These are phyloP conservation scores for Beauveria bassiana DNA, from an alignment of 2,329 filamentous ascomycete genomes.

Conservation along the genomic window DNA sequence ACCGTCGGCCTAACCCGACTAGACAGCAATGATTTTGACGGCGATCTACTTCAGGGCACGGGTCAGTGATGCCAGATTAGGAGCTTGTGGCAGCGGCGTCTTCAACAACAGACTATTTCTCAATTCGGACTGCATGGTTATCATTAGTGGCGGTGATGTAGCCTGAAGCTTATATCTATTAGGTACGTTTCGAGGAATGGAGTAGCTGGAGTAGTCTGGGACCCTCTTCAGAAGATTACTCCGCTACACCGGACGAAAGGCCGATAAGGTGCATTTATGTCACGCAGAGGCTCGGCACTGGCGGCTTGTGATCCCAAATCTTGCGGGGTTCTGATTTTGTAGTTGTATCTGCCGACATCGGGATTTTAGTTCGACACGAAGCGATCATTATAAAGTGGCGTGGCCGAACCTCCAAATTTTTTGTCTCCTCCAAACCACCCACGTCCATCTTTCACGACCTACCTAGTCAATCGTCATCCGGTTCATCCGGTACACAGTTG, in stretches of 20 bases:
- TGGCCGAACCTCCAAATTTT: not conserved
- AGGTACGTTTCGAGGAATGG: not conserved
- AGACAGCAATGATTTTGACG: not conserved
- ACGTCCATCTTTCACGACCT: not conserved
- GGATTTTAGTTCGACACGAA: not conserved
- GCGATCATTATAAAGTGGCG: not conserved
- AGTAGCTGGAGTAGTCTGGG: conserved; percentile 4
- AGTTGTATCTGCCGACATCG: not conserved
- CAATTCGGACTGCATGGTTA: not conserved
- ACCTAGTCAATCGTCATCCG: too few relatives aligned
- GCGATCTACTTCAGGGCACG: not conserved
- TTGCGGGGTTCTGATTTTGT: not conserved
- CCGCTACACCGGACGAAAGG: not conserved
- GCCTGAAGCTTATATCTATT: not conserved
- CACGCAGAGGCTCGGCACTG: not conserved
- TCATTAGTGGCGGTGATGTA: not conserved
- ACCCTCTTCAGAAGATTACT: not conserved
- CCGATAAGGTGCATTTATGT: not conserved
- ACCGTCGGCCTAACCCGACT: not conserved
- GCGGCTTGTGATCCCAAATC: not conserved
- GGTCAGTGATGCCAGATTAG: not conserved
- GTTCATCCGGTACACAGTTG: not conserved
- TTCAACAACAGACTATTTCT: not conserved
- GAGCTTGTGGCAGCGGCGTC: not conserved
- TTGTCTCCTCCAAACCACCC: not conserved